These are phyloP conservation scores for Solanum appendiculatum DNA, from an alignment of 257 asterid species.

Conservation along the genomic window DNA sequence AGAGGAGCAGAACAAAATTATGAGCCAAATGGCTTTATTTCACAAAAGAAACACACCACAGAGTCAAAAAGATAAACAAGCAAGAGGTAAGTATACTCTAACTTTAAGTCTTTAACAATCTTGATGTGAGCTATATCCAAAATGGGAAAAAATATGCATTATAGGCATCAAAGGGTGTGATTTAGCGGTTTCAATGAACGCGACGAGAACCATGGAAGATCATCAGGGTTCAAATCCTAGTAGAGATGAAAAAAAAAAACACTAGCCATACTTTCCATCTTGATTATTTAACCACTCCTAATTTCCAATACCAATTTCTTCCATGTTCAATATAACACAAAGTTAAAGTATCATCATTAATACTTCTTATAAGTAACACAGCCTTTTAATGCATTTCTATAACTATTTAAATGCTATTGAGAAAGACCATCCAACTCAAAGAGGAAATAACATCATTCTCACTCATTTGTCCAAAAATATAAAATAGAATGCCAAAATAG, in stretches of 20 bases:
- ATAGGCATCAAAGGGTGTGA: neutral
- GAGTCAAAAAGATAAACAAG: neutral
- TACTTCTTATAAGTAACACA: neutral
- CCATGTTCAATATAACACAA: neutral
- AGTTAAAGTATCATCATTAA: neutral
- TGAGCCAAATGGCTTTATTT: neutral
- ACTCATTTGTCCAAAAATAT: neutral
- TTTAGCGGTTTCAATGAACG: neutral
- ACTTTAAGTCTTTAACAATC: neutral
- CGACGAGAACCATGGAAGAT: neutral
- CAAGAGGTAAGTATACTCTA: neutral
- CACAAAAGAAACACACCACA: neutral
- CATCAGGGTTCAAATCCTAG: neutral
- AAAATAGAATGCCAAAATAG: neutral
- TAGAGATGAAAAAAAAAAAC: neutral
- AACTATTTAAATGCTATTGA: neutral
- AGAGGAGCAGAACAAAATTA: neutral
- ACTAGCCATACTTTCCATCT: neutral
- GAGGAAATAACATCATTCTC: neutral
- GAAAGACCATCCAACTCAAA: neutral
- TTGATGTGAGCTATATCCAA: neutral
- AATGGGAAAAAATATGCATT: neutral
- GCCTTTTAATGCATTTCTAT: neutral
- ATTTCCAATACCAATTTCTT: neutral
- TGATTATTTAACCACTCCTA: neutral